phyloP scores from a whole-genome alignment of 495 filamentous ascomycete species.

The Lasiosphaeria miniovina region DNA sequence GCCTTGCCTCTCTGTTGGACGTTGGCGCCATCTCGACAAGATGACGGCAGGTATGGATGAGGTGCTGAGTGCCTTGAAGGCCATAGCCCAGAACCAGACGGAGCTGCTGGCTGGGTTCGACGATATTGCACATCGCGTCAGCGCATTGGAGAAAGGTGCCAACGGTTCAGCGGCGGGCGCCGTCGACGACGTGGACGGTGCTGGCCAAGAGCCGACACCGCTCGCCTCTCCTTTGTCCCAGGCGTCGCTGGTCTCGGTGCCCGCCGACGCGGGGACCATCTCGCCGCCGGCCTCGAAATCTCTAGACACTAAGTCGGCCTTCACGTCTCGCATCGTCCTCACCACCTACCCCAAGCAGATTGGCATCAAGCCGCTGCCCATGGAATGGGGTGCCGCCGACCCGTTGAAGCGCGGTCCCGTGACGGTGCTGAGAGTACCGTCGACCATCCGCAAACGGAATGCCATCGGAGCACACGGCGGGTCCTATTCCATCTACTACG shows the following conservation, averaged over 20 bases:
- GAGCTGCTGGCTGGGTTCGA: conserved; percentile 62
- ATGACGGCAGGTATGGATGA: conserved; percentile 40
- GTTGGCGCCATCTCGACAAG: conserved; percentile 1
- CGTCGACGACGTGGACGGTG: conserved; percentile 3
- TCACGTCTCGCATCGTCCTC: conserved; percentile 42
- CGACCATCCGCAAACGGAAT: conserved; percentile 81
- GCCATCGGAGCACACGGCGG: conserved; percentile 84
- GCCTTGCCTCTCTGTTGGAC: too few species aligned
- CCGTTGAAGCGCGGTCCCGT: conserved; percentile 76
- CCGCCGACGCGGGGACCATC: conserved; percentile 32
- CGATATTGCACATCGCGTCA: conserved; percentile 57
- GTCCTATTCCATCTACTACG: conserved; percentile 97
- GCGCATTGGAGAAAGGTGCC: conserved; percentile 23
- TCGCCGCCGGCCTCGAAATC: conserved; percentile 20
- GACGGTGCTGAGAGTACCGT: conserved; percentile 75
- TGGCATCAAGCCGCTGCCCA: conserved; percentile 83
- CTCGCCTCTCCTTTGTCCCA: conserved; percentile 21
- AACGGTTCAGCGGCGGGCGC: neutral
- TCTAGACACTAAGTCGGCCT: conserved; percentile 23
- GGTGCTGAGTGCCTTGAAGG: conserved; percentile 50
- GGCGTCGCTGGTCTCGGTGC: conserved; percentile 24
- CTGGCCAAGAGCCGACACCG: conserved; percentile 18
- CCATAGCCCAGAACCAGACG: conserved; percentile 54
- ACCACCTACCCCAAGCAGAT: conserved; percentile 94
- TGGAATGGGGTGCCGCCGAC: conserved; percentile 85